A percentile compares a stretch with the other conserved stretches of the same genome.
Evolutionary conservation across 768 basidiomycete species (phyloP).

Genomic region (Pulveroboletus sp.): DNA sequence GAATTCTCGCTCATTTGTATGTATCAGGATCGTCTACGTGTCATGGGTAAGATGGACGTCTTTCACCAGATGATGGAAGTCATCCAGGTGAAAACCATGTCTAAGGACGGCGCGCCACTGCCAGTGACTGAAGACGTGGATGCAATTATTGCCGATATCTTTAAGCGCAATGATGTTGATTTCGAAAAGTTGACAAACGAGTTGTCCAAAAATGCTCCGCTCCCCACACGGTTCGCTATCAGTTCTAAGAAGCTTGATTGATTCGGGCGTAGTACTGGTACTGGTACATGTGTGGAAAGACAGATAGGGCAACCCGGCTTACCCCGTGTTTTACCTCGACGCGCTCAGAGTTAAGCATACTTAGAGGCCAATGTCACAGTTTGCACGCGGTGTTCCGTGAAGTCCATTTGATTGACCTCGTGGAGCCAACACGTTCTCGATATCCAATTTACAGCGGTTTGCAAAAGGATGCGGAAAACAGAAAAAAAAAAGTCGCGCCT

Average conservation of each 20-base stretch:
- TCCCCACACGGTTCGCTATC: slow-evolving; percentile 20
- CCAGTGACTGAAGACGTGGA: slow-evolving; percentile 31
- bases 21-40: slow-evolving; percentile 23
- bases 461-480: no score
- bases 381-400: background rate
- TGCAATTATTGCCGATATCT: slow-evolving; percentile 30
- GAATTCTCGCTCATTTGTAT: background rate
- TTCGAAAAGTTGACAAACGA: slow-evolving; percentile 29
- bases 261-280: slow-evolving; percentile 3
- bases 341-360: background rate
- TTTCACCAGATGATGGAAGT: slow-evolving; percentile 34
- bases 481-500: no score
- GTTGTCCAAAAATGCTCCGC: slow-evolving; percentile 16
- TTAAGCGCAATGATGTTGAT: slow-evolving; percentile 30
- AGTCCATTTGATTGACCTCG: background rate
- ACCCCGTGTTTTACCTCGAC: background rate
- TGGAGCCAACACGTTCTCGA: no score
- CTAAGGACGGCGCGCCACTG: slow-evolving; percentile 19
- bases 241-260: slow-evolving; percentile 30
- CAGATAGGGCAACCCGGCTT: background rate
- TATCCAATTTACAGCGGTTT: no score
- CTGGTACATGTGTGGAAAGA: background rate
- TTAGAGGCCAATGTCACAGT: background rate
- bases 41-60: slow-evolving; percentile 30
- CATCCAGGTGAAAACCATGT: slow-evolving; percentile 29